Base-by-base conservation (phyloP, 768 basidiomycete species). In the Leccinum boreale region DNA sequence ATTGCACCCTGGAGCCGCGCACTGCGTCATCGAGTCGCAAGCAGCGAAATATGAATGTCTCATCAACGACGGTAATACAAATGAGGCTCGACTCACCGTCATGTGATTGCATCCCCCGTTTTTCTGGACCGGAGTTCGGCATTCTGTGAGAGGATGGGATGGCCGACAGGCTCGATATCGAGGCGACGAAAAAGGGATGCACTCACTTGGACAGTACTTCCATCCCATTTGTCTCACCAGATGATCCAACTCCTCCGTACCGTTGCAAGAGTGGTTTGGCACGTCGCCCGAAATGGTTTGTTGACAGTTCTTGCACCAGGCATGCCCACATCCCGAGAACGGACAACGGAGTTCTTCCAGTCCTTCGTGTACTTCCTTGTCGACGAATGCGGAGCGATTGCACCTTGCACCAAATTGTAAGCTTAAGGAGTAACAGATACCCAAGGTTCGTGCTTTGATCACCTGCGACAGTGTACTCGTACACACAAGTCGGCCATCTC, bases 291-390 rank as follows among this genome's bases (percentile, higher is more conserved):
- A 56, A 31, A 75, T 50, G 56, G 62, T 45, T 55, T 82, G 80
- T 45, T 78, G 77, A 67, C 85, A 87, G 28, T 68, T 67, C 69
- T 81, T 86, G 70, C 85, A 87, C 86, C 85, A 87, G 29, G 70
- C 73, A 62, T 82, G 72, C 11, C 63, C 62, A 60, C 85, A 87
- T n/a, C 65, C 65, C 0, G 73, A 75, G 42, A 78, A 62, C 1
- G 83, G 83, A 61, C 86, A 87, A 12, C 63, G 61, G n/a, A 87
- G 62, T 48, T 78, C 72, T 24, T 74, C 72, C 1, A 62, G 58
- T 26, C 66, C 65, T 24, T 75, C 72, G 56, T 81, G 78, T 33
- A 84, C 81, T n/a, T 66, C 62, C 45, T 75, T 77, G 65, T 82
- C 83, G 12, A 85, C 77, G 23, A 78, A 78, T n/a, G 77, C 72